Conservation (phyloP, 768 basidiomycete genomes). For the Daedaleopsis nitida region DNA sequence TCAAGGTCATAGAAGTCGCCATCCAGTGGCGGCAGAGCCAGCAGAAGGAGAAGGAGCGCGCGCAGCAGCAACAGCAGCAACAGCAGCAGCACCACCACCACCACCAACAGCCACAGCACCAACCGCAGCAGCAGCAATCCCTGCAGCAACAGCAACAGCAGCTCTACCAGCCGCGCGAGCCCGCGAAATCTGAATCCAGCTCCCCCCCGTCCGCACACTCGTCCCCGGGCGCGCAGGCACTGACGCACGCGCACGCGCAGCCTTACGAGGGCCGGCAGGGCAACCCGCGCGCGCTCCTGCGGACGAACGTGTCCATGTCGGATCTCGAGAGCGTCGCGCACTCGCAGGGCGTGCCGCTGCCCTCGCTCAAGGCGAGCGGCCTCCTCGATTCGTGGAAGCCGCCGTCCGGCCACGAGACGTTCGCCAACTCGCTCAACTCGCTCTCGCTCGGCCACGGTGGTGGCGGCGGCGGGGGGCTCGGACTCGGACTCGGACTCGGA, state of each 20-base stretch:
- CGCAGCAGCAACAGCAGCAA: conserved; percentile 2
- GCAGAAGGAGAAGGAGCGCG: conserved; percentile 19
- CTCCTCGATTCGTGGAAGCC: conserved; percentile 54
- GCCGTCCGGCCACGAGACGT: conserved; percentile 23
- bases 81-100: conserved; percentile 7
- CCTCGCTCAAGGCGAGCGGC: conserved; percentile 75
- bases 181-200: conserved; percentile 7
- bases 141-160: conserved; percentile 7
- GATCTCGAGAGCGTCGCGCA: conserved; percentile 9
- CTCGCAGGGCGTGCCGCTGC: conserved; percentile 38
- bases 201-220: conserved; percentile 19
- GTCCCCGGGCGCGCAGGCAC: conserved; percentile 2
- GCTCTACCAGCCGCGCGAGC: conserved; percentile 4
- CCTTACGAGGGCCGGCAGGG: conserved; percentile 14
- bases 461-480: background rate
- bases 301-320: conserved; percentile 13
- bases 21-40: conserved; percentile 31
- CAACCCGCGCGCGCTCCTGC: conserved; percentile 17
- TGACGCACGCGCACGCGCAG: background rate
- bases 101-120: conserved; percentile 2
- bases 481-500: background rate
- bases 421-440: conserved; percentile 22
- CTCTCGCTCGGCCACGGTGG: background rate
- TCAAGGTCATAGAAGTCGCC: conserved; percentile 35
- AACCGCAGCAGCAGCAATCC: background rate